Evolutionary conservation across 305 asterid genomes (phyloP).

Genomic region (Striga hermonthica): DNA sequence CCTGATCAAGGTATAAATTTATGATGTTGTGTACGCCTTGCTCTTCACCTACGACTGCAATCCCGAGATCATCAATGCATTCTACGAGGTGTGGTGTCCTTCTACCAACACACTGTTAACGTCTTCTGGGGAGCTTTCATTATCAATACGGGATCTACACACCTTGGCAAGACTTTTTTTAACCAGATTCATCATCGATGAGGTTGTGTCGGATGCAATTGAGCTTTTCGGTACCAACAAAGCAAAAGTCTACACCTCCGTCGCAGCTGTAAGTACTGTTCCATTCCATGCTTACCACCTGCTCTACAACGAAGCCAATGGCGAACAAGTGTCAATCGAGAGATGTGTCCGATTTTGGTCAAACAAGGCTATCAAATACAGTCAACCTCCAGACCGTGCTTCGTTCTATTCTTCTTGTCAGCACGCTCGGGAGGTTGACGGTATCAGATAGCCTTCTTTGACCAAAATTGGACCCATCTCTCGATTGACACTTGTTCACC

Average conservation of each 20-base stretch:
- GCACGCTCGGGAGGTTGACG: not conserved
- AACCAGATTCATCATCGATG: not conserved
- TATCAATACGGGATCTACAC: not conserved
- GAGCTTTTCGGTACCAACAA: not conserved
- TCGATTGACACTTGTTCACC: not conserved
- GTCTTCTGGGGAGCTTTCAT: not conserved
- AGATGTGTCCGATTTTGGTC: not conserved
- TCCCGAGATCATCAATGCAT: not conserved
- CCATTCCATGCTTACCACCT: not conserved
- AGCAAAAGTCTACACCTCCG: not conserved
- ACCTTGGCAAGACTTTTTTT: not conserved
- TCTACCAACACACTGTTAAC: not conserved
- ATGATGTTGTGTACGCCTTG: not conserved
- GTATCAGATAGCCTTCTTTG: not conserved
- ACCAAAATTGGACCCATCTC: not conserved
- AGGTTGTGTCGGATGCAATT: not conserved
- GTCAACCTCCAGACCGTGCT: not conserved
- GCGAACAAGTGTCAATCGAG: not conserved
- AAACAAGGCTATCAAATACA: not conserved
- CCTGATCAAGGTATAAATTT: not conserved
- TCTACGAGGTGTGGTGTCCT: conserved; percentile 1
- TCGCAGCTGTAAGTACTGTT: not conserved
- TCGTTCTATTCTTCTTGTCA: not conserved
- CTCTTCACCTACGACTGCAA: not conserved
- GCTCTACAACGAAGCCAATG: not conserved